These are phyloP conservation scores for Chytriomyces confervae DNA, from an alignment of 192 early-diverging fungal species.

Conservation along the genomic window DNA sequence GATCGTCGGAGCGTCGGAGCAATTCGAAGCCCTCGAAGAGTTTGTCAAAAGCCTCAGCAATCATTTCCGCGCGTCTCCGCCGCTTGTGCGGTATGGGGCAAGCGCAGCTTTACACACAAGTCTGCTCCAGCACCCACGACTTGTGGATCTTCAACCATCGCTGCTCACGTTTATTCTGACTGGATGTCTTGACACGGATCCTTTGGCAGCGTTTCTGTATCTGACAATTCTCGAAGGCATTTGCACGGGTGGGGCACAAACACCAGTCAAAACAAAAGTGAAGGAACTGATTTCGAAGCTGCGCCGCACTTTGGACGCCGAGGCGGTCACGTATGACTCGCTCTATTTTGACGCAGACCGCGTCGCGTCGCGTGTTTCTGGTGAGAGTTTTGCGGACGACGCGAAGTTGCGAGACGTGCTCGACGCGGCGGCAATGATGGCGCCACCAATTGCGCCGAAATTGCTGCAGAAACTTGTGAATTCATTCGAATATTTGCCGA, in stretches of 20 bases:
- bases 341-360: slow-evolving; percentile 28
- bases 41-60: slow-evolving; percentile 54
- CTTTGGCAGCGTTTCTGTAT: slow-evolving; percentile 56
- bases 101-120: slow-evolving; percentile 54
- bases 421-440: slow-evolving; percentile 40
- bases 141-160: slow-evolving; percentile 41
- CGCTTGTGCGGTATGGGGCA: slow-evolving; percentile 60
- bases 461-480: slow-evolving; percentile 57
- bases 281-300: slow-evolving; percentile 34
- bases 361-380: background rate
- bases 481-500: slow-evolving; percentile 57
- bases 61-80: slow-evolving; percentile 59
- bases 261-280: slow-evolving; percentile 16
- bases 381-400: background rate
- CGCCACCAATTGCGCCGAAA: slow-evolving; percentile 49
- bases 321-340: slow-evolving; percentile 37
- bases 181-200: slow-evolving; percentile 62
- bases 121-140: slow-evolving; percentile 45
- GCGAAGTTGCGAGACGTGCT: slow-evolving; percentile 42
- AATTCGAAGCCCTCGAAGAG: slow-evolving; percentile 43
- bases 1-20: slow-evolving; percentile 5
- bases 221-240: slow-evolving; percentile 50
- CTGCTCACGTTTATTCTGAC: slow-evolving; percentile 51
- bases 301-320: slow-evolving; percentile 20
- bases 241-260: background rate